Evolutionary conservation across 148 eudicot species (phyloP).

Genomic region (Vaccinium darrowii): DNA sequence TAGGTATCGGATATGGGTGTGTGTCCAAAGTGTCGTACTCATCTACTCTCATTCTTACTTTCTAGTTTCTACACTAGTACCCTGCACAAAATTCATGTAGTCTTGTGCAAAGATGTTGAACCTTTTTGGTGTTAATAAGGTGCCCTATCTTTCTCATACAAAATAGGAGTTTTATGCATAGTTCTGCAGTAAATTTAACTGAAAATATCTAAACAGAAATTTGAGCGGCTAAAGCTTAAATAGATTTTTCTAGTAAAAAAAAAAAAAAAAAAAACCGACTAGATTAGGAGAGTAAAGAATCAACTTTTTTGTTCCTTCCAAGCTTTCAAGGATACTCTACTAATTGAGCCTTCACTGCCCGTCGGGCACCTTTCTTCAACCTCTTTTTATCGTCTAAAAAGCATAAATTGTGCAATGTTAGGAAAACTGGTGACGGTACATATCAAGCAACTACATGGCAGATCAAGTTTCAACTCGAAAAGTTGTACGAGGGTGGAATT

Average conservation of each 20-base stretch:
- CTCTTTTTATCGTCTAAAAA: not conserved
- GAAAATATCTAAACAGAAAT: not conserved
- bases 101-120: not conserved
- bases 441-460: slow-evolving; percentile 84
- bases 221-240: not conserved
- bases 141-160: not conserved
- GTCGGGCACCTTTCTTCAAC: not conserved
- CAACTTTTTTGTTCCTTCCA: not conserved
- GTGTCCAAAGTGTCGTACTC: not conserved
- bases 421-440: slow-evolving; percentile 38
- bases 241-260: not conserved
- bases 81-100: not conserved
- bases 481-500: slow-evolving; percentile 35
- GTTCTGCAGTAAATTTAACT: not conserved
- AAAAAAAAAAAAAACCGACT: not conserved
- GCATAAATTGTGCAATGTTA: slow-evolving; percentile 22
- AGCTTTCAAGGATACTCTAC: not conserved
- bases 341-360: not conserved
- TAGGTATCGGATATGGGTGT: not conserved
- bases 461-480: slow-evolving; percentile 68
- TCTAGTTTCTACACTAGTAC: not conserved
- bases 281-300: not conserved
- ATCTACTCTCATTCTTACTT: not conserved
- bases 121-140: not conserved
- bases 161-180: not conserved